These are phyloP conservation scores for Termitomyces sp. DNA, from an alignment of 768 basidiomycete genomes.

Conservation along the genomic window DNA sequence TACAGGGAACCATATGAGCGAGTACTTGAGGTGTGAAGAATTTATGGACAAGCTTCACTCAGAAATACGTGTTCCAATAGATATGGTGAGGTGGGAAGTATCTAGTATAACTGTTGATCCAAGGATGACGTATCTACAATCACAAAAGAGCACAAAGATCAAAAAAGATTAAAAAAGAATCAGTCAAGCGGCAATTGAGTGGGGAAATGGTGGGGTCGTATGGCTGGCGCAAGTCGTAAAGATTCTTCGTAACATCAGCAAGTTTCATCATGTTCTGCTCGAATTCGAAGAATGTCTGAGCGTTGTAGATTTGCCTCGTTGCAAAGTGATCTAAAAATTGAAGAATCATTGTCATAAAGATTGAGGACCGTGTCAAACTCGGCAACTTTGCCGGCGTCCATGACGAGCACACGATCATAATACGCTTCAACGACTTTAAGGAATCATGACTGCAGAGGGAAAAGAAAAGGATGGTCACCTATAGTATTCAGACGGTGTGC, in stretches of 20 bases:
- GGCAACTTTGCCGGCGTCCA: conserved; percentile 63
- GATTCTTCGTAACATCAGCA: background rate
- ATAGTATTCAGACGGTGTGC: conserved; percentile 59
- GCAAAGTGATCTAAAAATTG: conserved; percentile 69
- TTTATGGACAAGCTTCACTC: no score
- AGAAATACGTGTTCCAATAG: background rate
- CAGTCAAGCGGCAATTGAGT: background rate
- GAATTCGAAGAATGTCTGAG: conserved; percentile 51
- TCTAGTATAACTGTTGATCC: no score
- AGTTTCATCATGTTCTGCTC: conserved; percentile 23
- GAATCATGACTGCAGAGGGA: background rate
- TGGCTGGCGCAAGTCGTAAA: no score
- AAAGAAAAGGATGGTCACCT: conserved; percentile 21
- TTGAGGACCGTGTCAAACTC: conserved; percentile 73
- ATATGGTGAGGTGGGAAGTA: background rate
- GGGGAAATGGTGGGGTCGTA: background rate
- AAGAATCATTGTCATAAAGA: conserved; percentile 54
- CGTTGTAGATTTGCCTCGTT: conserved; percentile 56
- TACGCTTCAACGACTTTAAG: conserved; percentile 31
- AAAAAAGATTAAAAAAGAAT: no score
- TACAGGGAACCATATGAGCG: background rate
- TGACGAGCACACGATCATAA: conserved; percentile 68
- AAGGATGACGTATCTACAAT: background rate
- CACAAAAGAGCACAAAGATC: background rate
- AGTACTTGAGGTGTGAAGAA: background rate